Evolutionary conservation across 2,329 filamentous ascomycete species (phyloP), one percentile per base, ranked within the genome.

Genomic region (Colletotrichum simmondsii): DNA sequence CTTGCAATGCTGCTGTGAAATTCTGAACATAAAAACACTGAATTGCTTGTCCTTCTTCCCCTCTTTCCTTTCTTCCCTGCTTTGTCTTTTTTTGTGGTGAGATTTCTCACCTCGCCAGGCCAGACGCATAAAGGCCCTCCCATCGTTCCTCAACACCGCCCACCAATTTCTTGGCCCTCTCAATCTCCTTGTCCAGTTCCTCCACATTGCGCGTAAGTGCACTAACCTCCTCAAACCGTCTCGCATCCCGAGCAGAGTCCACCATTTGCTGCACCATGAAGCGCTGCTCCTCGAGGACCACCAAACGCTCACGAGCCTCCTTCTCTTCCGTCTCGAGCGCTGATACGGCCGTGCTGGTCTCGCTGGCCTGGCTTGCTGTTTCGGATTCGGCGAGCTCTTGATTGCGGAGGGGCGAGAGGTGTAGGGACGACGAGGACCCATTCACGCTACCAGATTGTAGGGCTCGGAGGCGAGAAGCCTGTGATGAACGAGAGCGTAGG

Each of bases 201-300:
- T 97, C 94, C 32, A 95, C 84, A 77, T 98, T 98, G 71, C 92
- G 88, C 4, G 92, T 92, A 69, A 98, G 84, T 12, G 94, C 94
- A 68, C 91, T 90, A 2, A 97, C 94, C 81, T 98, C 95, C 78
- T 98, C 95, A 76, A 97, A 97, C 71, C 94, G 91, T 32, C 94
- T 87, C 12, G 93, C 90, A 54, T 92, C 92, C 60, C 92, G 92
- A 0, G 95, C 94, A 73, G 92, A 90, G 8, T 90, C 90, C 57
- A 97, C 90, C 95, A 97, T 97, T 77, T 94, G 92, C 49, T 92
- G 91, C 0, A 98, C 95, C 83, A 98, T 91, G 82, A 97, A 97
- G 75, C 92, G 93, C 81, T 98, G 95, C 83, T 98, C 95, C 81
- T 98, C 95, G 1, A 98, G 87, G 7, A 98, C 92, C 35, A 97